Evolutionary conservation across 2,329 filamentous ascomycete genomes (phyloP), one percentile per base, ranked within the genome.

Genomic region (Penicillium oxalicum): DNA sequence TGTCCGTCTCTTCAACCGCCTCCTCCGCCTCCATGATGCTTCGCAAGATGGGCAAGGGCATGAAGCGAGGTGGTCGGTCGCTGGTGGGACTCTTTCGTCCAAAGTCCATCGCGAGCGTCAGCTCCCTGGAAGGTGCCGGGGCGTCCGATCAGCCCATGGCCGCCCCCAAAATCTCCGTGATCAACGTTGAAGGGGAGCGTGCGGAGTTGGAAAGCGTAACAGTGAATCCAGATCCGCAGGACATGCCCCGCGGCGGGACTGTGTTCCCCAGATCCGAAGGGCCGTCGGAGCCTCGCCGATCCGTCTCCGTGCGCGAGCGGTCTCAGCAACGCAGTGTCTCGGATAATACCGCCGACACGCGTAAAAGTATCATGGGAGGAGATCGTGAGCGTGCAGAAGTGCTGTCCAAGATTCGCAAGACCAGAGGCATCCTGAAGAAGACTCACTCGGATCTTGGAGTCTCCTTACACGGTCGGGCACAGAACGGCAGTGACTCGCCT

Each of bases 1-100:
- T 98, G 39, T 75, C 74, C 4, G 71, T 76, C 18, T 74, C 71
- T 1, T 75, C 73, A 1, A 75, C 73, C 5, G 72, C 72, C 24
- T 75, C 73, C 0, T 76, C 74, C 6, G 72, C 73, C 4, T 75
- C 72, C 11, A 70, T 75, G 44, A 76, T 76, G 73, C 67, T 98
- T 57, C 84, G 93, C 45, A 98, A 98, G 75, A 98, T 98, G 93
- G 93, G 93, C 48, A 89, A 90, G 56, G 91, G 91, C n/a, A 87
- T 97, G 83, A 97, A 95, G 79, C 94, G 93, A 71, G 86, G 89
- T 44, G 87, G 86, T 13, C 81, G 91, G 41, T 96, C 91, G 25
- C 81, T 98, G 46, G 94, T 94, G 58, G 93, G 93, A 26, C 77
- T 98, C 6, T 98, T 98, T 74, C 80, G 93, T 54, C 91, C 93